Base-by-base conservation (phyloP, 192 early-diverging fungal genomes). In the Backusella westeae region DNA sequence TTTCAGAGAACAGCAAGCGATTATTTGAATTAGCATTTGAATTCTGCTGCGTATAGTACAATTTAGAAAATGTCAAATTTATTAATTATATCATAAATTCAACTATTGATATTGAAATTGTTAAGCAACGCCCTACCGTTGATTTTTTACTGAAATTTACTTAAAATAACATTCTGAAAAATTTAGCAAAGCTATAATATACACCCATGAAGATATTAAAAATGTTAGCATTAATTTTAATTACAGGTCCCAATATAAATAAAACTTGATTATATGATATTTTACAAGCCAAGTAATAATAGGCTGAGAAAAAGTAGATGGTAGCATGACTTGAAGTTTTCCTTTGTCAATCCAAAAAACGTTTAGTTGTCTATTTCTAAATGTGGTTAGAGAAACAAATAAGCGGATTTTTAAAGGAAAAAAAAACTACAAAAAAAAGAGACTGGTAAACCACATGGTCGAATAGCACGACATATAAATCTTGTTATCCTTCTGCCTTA, bases 61-160 rank as follows among this genome's bases (percentile, higher is more conserved):
- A 63, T 63, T 63, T 63, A 63, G 56, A 63, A 63, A 63, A 63
- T 63, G 56, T 63, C 56, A 63, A 29, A 26, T 14, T 29, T 63
- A 63, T 26, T 29, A 14, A 63, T n/a, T 49, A 63, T 23, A 63
- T 63, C 56, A 23, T 23, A 29, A 63, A 63, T 63, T 0, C 56
- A 63, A 63, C 56, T 29, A 63, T 63, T 9, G 2, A 23, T 23
- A 23, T n/a, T 56, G 9, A 63, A 63, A 63, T 56, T 63, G 56
- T 29, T 63, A 63, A 29, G 26, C 8, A 63, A 63, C 10, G 56
- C n/a, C 23, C 12, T 63, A 2, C 3, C 7, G 23, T n/a, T 23
- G 7, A 14, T 6, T 29, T 53, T 26, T 63, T 63, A 63, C 12
- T 29, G 12, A 63, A 49, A 49, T 44, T 44, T 56, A 56, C 21